Evolutionary conservation across 2,329 filamentous ascomycete species (phyloP).

Genomic region (Phyllosticta citriasiana): DNA sequence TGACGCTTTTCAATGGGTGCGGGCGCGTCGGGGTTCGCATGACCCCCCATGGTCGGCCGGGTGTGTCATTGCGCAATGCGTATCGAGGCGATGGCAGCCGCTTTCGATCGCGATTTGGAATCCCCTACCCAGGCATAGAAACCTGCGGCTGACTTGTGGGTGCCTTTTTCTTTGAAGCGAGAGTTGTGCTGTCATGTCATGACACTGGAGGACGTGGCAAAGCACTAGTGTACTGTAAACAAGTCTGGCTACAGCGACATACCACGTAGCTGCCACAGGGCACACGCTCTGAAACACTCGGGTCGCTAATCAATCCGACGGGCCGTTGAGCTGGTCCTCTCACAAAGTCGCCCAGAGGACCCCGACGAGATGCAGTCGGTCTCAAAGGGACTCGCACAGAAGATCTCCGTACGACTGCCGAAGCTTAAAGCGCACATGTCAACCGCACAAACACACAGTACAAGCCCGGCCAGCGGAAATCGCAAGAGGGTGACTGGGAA

Average conservation of each 20-base stretch:
- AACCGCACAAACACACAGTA: slow-evolving; percentile 1
- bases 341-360: slow-evolving; percentile 2
- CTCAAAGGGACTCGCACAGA: slow-evolving; percentile 10
- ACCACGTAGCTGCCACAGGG: not conserved
- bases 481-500: slow-evolving; percentile 6
- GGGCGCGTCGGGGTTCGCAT: not conserved
- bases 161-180: not conserved
- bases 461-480: slow-evolving; percentile 6
- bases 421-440: slow-evolving; percentile 9
- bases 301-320: slow-evolving; percentile 6
- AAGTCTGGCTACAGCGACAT: not conserved
- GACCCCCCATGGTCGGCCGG: not conserved
- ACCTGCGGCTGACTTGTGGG: slow-evolving; percentile 1
- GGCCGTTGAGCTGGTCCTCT: slow-evolving; percentile 5
- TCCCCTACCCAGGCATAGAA: not conserved
- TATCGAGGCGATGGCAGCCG: not conserved
- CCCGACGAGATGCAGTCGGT: slow-evolving; percentile 7
- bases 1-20: slow-evolving; percentile 1
- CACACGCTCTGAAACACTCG: slow-evolving; percentile 8
- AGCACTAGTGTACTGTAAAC: too few species aligned
- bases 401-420: slow-evolving; percentile 3
- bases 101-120: slow-evolving; percentile 6
- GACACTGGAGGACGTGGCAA: too few species aligned
- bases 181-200: slow-evolving; percentile 6
- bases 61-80: slow-evolving; percentile 4